phyloP scores from a whole-genome alignment of 331 rosid species.

The Quercus phellos region DNA sequence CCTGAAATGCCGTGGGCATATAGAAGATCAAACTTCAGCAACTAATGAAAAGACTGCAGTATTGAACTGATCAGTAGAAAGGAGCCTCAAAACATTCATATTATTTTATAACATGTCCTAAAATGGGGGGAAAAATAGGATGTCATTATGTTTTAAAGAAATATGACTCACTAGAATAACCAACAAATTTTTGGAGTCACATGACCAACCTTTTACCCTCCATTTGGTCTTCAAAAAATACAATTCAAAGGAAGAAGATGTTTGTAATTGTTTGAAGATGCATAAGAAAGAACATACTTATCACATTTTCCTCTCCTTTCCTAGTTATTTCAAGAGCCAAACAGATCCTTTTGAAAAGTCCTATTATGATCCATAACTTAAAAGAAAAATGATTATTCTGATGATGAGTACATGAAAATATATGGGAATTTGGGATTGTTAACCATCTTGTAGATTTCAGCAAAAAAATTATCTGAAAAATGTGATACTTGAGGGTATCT shows the following conservation, averaged over 20 bases:
- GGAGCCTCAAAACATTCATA: neutral
- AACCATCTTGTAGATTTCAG: neutral
- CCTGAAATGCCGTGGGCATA: slow-evolving; percentile 40
- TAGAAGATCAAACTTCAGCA: slow-evolving; percentile 14
- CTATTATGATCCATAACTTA: neutral
- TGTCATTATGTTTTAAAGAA: neutral
- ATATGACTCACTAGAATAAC: neutral
- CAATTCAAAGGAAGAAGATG: neutral
- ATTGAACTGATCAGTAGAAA: neutral
- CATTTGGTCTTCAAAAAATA: neutral
- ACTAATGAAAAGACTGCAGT: slow-evolving; percentile 5
- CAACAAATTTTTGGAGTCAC: neutral
- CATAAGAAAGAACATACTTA: neutral
- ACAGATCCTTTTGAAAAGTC: slow-evolving; percentile 4
- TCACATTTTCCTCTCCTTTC: slow-evolving; percentile 5
- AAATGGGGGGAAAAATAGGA: neutral
- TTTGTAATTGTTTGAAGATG: neutral
- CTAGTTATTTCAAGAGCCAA: neutral
- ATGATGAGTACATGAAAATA: neutral
- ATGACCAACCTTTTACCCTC: neutral
- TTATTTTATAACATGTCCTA: neutral
- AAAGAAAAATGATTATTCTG: neutral
- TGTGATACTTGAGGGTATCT: slow-evolving; percentile 5
- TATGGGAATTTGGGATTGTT: neutral
- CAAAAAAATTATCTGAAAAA: neutral